phyloP scores from a whole-genome alignment of 176 grass and related monocot genomes.

The Chrysopogon serrulatus region DNA sequence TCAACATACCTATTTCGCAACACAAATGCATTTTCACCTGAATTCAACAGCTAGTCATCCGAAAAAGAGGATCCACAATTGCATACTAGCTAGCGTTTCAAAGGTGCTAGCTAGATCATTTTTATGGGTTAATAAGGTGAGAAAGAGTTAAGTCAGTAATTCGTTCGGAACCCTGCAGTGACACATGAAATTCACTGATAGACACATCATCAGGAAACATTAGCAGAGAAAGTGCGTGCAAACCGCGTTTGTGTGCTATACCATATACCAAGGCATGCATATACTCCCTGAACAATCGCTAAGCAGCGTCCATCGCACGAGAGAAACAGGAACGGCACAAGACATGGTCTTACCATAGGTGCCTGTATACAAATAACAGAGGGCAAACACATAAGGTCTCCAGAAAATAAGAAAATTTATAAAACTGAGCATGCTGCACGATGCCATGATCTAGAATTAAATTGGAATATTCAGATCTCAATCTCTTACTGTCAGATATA shows the following conservation, averaged over 20 bases:
- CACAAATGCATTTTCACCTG: neutral
- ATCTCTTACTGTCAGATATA: neutral
- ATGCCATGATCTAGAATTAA: neutral
- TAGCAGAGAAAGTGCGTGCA: neutral
- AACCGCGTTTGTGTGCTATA: neutral
- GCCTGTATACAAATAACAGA: conserved; percentile 20
- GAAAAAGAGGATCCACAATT: neutral
- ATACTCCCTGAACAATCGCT: conserved; percentile 22
- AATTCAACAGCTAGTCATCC: neutral
- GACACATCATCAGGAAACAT: neutral
- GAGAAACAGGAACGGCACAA: conserved; percentile 10
- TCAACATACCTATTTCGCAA: conserved; percentile 35
- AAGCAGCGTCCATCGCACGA: conserved; percentile 15
- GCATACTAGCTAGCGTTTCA: conserved; percentile 23
- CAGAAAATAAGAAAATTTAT: neutral
- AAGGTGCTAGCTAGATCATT: conserved; percentile 29
- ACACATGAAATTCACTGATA: neutral
- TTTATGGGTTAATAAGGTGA: neutral
- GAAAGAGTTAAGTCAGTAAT: neutral
- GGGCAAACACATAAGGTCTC: neutral
- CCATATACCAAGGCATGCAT: neutral
- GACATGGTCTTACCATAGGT: conserved; percentile 42
- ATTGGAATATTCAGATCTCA: neutral
- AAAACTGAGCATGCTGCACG: neutral
- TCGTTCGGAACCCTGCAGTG: neutral